phyloP scores from a whole-genome alignment of 1,139 yeast genomes.

The Hemisphaericaspora lyxosophila region DNA sequence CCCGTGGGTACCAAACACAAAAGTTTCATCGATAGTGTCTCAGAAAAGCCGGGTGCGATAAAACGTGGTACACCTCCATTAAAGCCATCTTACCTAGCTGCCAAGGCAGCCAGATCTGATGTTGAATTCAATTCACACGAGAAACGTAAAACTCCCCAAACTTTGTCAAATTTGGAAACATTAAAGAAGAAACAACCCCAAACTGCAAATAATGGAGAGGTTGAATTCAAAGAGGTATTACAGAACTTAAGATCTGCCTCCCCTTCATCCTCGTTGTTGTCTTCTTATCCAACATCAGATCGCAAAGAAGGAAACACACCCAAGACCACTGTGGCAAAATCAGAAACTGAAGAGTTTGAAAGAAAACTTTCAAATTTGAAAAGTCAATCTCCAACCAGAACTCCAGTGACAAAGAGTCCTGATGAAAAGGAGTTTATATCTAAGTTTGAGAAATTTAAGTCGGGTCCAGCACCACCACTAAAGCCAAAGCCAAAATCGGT shows the following conservation, averaged over 20 bases:
- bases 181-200: not conserved
- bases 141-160: too few species aligned
- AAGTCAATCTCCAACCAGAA: slow-evolving; percentile 5
- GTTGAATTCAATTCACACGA: not conserved
- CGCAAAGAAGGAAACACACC: not conserved
- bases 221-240: slow-evolving; percentile 12
- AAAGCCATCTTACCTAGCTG: not conserved
- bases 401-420: slow-evolving; percentile 3
- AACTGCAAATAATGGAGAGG: not conserved
- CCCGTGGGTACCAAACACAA: slow-evolving; percentile 5
- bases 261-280: not conserved
- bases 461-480: slow-evolving; percentile 4
- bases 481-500: slow-evolving; percentile 8
- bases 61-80: not conserved
- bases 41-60: not conserved
- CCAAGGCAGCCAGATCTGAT: too few species aligned
- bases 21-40: slow-evolving; percentile 1
- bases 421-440: slow-evolving; percentile 7
- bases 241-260: slow-evolving; percentile 22
- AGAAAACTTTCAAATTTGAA: slow-evolving; percentile 1
- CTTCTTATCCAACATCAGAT: not conserved
- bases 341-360: slow-evolving; percentile 2
- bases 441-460: slow-evolving; percentile 8
- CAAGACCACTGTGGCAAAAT: too few species aligned
- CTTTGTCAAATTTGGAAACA: not conserved